phyloP scores from a whole-genome alignment of 805 yeast genomes.

The Suhomyces faveliae region DNA sequence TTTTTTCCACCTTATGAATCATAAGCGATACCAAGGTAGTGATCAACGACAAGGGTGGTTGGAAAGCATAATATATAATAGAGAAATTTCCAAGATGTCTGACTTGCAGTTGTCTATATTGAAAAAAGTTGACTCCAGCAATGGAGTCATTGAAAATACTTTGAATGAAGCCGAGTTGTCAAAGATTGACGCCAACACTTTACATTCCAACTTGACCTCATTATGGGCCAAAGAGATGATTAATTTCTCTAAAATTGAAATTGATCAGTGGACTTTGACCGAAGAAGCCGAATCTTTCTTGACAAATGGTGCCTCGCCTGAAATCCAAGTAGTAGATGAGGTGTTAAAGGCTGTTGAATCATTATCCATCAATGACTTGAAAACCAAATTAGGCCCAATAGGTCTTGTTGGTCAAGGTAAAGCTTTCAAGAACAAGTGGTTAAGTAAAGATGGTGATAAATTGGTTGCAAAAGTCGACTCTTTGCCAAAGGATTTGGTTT shows the following conservation, averaged over 20 bases:
- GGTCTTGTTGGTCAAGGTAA: slow-evolving; percentile 95
- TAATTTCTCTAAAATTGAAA: slow-evolving; percentile 66
- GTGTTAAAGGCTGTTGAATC: slow-evolving; percentile 76
- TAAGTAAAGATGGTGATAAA: slow-evolving; percentile 79
- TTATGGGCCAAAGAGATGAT: slow-evolving; percentile 83
- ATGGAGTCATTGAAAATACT: slow-evolving; percentile 63
- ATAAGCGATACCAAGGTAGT: neutral
- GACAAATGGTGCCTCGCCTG: slow-evolving; percentile 78
- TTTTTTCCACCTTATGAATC: slow-evolving; percentile 7
- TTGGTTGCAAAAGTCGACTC: slow-evolving; percentile 60
- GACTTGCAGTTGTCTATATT: slow-evolving; percentile 64
- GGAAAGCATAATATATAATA: neutral
- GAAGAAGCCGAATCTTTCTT: slow-evolving; percentile 81
- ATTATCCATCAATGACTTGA: slow-evolving; percentile 75
- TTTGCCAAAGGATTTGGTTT: slow-evolving; percentile 66
- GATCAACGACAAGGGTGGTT: neutral
- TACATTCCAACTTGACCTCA: slow-evolving; percentile 84
- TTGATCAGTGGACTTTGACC: slow-evolving; percentile 72
- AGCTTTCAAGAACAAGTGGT: slow-evolving; percentile 98
- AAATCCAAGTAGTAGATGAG: slow-evolving; percentile 71
- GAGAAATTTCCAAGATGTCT: slow-evolving; percentile 47
- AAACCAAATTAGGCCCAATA: slow-evolving; percentile 67
- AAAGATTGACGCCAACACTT: slow-evolving; percentile 55
- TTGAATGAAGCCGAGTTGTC: slow-evolving; percentile 59
- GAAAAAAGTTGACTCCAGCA: slow-evolving; percentile 56